Conservation (phyloP, 306 rosid genomes). For the Lupinus albus region DNA sequence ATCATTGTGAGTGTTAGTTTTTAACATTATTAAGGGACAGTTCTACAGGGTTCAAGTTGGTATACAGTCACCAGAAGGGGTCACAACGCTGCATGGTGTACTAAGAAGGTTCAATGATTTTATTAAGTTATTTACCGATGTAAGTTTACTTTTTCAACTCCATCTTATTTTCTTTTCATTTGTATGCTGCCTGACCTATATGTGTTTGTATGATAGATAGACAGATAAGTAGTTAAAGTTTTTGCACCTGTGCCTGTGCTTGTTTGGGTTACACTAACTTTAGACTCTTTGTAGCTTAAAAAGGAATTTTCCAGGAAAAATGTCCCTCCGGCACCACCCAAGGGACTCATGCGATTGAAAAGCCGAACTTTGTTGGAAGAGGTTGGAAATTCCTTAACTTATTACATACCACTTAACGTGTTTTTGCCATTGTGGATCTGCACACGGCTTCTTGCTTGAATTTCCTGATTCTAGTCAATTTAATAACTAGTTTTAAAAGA, state of each 20-base stretch:
- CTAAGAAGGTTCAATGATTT: constrained; percentile 96
- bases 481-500: neutral
- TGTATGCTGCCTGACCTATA: constrained; percentile 4
- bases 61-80: constrained; percentile 86
- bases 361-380: constrained; percentile 88
- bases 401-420: constrained; percentile 32
- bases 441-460: constrained; percentile 35
- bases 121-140: constrained; percentile 76
- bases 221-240: too few relatives aligned
- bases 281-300: constrained; percentile 62
- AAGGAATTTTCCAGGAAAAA: constrained; percentile 78
- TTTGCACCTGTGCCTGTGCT: constrained; percentile 4
- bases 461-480: constrained; percentile 10
- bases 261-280: constrained; percentile 39
- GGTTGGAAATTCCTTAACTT: constrained; percentile 58
- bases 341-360: constrained; percentile 87
- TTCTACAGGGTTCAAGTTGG: constrained; percentile 99
- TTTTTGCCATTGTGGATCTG: constrained; percentile 30
- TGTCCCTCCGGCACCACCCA: constrained; percentile 88
- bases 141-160: constrained; percentile 51
- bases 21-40: constrained; percentile 83
- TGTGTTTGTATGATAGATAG: too few relatives aligned
- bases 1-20: constrained; percentile 40
- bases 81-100: constrained; percentile 65
- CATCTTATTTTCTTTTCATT: constrained; percentile 2